phyloP scores from a whole-genome alignment of 2,329 filamentous ascomycete species.

The Coniochaeta ligniaria region DNA sequence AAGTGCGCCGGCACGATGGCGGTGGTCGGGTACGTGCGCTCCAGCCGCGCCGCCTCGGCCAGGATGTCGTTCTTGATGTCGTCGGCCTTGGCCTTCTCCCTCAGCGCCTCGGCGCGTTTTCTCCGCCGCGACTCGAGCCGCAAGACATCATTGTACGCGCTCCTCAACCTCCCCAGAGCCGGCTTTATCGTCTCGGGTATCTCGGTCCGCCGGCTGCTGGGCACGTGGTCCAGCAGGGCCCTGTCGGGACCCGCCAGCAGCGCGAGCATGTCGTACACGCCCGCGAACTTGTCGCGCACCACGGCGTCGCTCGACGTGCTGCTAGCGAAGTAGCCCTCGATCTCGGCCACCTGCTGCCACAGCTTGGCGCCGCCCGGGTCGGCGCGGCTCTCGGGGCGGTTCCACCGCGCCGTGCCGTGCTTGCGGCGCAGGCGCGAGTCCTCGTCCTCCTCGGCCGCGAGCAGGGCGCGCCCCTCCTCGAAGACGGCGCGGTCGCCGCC shows the following conservation, averaged over 20 bases:
- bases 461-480: constrained; percentile 71
- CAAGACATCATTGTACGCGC: constrained; percentile 76
- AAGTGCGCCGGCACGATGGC: constrained; percentile 84
- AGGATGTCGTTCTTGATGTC: constrained; percentile 84
- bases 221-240: constrained; percentile 80
- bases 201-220: constrained; percentile 70
- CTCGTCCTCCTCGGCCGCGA: constrained; percentile 76
- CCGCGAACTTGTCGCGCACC: constrained; percentile 71
- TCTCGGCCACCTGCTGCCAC: constrained; percentile 68
- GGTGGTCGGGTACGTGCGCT: constrained; percentile 79
- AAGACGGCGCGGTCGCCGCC: constrained; percentile 70
- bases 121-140: constrained; percentile 74
- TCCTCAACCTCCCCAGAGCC: constrained; percentile 69
- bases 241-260: constrained; percentile 75
- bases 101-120: constrained; percentile 70
- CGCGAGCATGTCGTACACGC: constrained; percentile 66
- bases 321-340: constrained; percentile 76
- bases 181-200: constrained; percentile 76
- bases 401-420: constrained; percentile 85
- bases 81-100: constrained; percentile 74
- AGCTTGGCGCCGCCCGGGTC: constrained; percentile 62
- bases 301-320: constrained; percentile 48
- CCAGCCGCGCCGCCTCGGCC: constrained; percentile 74
- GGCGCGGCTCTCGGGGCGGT: constrained; percentile 57
- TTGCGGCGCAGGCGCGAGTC: constrained; percentile 68